These are phyloP conservation scores for Hanseniaspora lindneri DNA, from an alignment of 805 yeast genomes.

Conservation along the genomic window DNA sequence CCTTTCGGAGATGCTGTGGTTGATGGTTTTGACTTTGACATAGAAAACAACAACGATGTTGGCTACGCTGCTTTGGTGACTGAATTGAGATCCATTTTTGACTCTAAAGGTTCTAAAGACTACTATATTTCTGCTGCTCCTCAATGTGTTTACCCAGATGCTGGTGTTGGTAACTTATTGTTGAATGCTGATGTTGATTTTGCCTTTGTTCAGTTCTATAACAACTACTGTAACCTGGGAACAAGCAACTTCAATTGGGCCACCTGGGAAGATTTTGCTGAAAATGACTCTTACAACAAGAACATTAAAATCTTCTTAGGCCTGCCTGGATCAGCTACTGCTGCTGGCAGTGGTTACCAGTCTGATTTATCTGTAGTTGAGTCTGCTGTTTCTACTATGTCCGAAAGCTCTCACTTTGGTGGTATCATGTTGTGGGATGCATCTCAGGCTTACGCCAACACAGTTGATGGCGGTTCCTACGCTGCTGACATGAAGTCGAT, in stretches of 20 bases:
- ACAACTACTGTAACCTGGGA: conserved; percentile 59
- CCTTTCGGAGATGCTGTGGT: conserved; percentile 63
- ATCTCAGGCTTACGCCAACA: conserved; percentile 48
- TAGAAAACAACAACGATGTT: conserved; percentile 49
- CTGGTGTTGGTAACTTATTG: conserved; percentile 46
- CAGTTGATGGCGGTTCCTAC: conserved; percentile 35
- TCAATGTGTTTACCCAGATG: conserved; percentile 83
- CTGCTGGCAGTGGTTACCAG: conserved; percentile 55
- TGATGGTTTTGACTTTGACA: conserved; percentile 90
- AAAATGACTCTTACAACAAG: conserved; percentile 41
- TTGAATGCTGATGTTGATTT: conserved; percentile 57
- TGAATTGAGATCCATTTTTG: conserved; percentile 41
- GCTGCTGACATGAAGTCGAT: conserved; percentile 36
- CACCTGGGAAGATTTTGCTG: conserved; percentile 60
- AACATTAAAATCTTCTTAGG: conserved; percentile 64
- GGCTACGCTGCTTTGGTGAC: conserved; percentile 60
- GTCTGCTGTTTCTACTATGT: conserved; percentile 55
- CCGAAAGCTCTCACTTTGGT: conserved; percentile 60
- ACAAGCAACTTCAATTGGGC: conserved; percentile 48
- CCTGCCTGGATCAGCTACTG: conserved; percentile 50
- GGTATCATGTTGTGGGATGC: conserved; percentile 93
- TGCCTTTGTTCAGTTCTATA: conserved; percentile 80
- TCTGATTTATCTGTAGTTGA: conserved; percentile 32
- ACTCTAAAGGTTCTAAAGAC: conserved; percentile 38
- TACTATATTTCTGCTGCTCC: conserved; percentile 84